Evolutionary conservation across 768 basidiomycete species (phyloP), one percentile per base, ranked within the genome.

Genomic region (Mycena haematopus): DNA sequence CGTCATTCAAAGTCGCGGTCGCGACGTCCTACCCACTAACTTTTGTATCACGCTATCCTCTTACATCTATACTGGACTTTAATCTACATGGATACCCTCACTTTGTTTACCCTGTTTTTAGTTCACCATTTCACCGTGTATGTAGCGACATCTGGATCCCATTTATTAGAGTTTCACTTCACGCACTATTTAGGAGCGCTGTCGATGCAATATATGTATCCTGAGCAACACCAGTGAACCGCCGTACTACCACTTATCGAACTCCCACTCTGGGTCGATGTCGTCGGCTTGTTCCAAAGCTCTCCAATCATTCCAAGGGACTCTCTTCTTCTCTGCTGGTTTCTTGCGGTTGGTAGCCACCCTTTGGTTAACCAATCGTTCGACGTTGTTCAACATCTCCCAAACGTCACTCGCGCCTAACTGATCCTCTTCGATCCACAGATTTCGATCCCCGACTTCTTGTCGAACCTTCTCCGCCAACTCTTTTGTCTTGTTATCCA

Each of bases 391-490:
- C 29, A 91, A 65, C 42, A 86, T 74, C 9, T 70, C 72, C 80
- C 84, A 84, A 21, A 84, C 81, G 62, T 86, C 84, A n/a, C 73
- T 78, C 21, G 78, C 78, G 22, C 78, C 83, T 11, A 82, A 57
- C 52, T 79, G 76, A 33, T 69, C 74, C 65, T 84, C 84, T 66
- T 85, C 83, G 19, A 80, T 77, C 79, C 80, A 84, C 19, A 84
- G 68, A 52, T 84, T 83, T 53, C 80, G 78, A 65, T 81, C 79
- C 25, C 84, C 85, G 11, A 89, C 81, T 54, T 92, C 86, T 56
- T 84, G 78, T 33, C 91, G 80, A 21, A 95, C 77, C 17, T 69
- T 77, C 60, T 91, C 90, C 14, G 88, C 81, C 19, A 94, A 71
- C 27, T 77, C 77, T 13, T 84, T 81, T 2, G 93, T 95, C 42